Evolutionary conservation across 2,329 filamentous ascomycete genomes (phyloP), one percentile per base, ranked within the genome.

Genomic region (Aspergillus pseudoterreus): DNA sequence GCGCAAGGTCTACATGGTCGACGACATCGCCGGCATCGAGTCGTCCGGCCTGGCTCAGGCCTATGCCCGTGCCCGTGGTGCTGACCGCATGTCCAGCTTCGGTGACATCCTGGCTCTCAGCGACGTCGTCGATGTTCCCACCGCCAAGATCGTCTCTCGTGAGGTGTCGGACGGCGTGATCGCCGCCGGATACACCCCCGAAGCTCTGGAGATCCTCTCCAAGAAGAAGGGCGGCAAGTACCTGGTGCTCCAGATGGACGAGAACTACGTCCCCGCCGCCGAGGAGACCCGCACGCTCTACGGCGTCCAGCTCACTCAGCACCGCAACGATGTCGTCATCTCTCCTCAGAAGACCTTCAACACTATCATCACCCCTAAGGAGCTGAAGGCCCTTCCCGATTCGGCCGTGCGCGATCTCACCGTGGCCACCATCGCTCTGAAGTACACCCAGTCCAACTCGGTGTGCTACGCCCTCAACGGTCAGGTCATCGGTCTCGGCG

Each of bases 141-240:
- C 94, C 2, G 94, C 94, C 52, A 95, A 90, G 80, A 96, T 99
- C 75, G 96, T 99, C 77, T 92, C 90, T 56, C 90, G 92, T 69
- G 94, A 99, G 78, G 94, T 99, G 17, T 97, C 92, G 1, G 94
- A 99, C 70, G 94, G 94, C 73, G 88, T 99, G 50, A 90, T 99
- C 65, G 94, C 94, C 33, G 90, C 94, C 33, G 87, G 84, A 22
- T 99, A 94, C 73, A 83, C 88, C 57, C 82, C 84, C 32, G 91
- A 89, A 57, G 94, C 94, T 15, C 82, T 97, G 15, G 90, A 88
- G 66, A 91, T 99, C 56, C 83, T 99, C 58, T 88, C 85, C 75
- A 96, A 96, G 84, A 99, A 99, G 83, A 99, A 99, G 82, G 92
- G 87, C 49, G 94, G 94, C 68, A 95, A 91, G 73, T 99, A 97